Evolutionary conservation across 2,329 filamentous ascomycete genomes (phyloP), one percentile per base, ranked within the genome.

Genomic region (Plenodomus tracheiphilus): DNA sequence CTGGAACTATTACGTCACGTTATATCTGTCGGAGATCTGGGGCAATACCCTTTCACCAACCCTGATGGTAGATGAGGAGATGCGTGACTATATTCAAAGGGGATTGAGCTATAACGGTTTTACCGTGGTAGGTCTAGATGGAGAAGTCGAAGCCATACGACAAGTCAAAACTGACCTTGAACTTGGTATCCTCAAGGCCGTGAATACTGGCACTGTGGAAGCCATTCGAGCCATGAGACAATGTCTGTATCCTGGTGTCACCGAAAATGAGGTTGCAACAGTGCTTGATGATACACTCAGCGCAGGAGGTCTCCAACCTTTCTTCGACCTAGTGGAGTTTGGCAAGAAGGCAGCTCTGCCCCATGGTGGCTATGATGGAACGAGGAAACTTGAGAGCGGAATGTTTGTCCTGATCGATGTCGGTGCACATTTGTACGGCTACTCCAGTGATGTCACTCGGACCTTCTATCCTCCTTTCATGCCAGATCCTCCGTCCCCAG

Each of bases 61-160:
- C n/a, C 54, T 86, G n/a, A 84, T 86, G 79, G 77, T 84, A 13
- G 84, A 86, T 53, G 83, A 86, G 53, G 84, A 86, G 59, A 84
- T 85, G 62, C 77, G 84, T 2, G 82, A 86, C 62, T 86, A 80
- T 63, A 85, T 87, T 41, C 75, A 80, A 34, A 77, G 83, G 2
- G 84, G 84, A 0, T 73, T 86, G 0, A 74, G 72, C 2, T 61
- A 69, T 0, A 77, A 74, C 37, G 82, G 82, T 0, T 85, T 86
- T 53, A 70, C 79, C n/a, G 79, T 83, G 2, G 61, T 80, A 1
- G 83, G 83, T 2, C 70, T 85, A 2, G 72, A 69, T 22, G 77
- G 78, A 0, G 77, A 80, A 42, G 81, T 81, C 8, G 82, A 86
- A 61, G 75, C 78, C 20, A 81, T 86, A 0, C 75, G 81, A 15